These are phyloP conservation scores for Paramecium primaurelia DNA, from an alignment of 73 alveolate species.

Conservation along the genomic window DNA sequence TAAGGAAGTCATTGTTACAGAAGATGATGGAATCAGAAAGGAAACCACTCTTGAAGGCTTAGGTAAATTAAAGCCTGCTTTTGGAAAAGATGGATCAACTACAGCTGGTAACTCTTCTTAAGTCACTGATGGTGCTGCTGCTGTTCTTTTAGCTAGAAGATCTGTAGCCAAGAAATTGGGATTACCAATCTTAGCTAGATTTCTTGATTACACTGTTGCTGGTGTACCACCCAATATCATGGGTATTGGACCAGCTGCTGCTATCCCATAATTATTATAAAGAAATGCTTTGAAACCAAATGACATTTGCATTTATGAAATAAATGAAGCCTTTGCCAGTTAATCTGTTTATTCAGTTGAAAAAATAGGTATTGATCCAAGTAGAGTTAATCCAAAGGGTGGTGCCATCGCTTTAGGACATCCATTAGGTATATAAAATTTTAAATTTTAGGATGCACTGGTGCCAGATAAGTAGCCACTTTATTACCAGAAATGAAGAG, in stretches of 20 bases:
- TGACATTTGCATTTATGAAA: conserved; percentile 97
- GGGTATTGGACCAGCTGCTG: conserved; percentile 99
- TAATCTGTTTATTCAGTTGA: conserved; percentile 94
- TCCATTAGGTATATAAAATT: conserved; percentile 83
- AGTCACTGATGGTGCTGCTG: conserved; percentile 99
- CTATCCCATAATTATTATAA: conserved; percentile 97
- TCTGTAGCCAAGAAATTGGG: conserved; percentile 87
- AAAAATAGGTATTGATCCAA: conserved; percentile 89
- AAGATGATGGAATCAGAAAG: conserved; percentile 96
- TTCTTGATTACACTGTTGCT: conserved; percentile 92
- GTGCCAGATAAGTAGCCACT: conserved; percentile 98
- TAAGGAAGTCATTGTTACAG: conserved; percentile 70
- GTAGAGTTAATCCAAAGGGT: conserved; percentile 99
- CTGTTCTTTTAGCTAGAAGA: conserved; percentile 94
- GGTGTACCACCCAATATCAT: conserved; percentile 99
- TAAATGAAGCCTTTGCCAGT: conserved; percentile 99
- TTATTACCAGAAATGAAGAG: conserved; percentile 97
- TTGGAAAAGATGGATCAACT: conserved; percentile 96
- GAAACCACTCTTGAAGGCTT: conserved; percentile 89
- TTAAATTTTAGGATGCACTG: conserved; percentile 85
- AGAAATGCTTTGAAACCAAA: conserved; percentile 89
- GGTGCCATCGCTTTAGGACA: conserved; percentile 99
- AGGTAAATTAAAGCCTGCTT: conserved; percentile 94
- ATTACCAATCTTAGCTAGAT: conserved; percentile 90
- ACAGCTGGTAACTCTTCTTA: conserved; percentile 98